These are phyloP conservation scores for Forsythia viridissima DNA, from an alignment of 257 asterid species.

Conservation along the genomic window DNA sequence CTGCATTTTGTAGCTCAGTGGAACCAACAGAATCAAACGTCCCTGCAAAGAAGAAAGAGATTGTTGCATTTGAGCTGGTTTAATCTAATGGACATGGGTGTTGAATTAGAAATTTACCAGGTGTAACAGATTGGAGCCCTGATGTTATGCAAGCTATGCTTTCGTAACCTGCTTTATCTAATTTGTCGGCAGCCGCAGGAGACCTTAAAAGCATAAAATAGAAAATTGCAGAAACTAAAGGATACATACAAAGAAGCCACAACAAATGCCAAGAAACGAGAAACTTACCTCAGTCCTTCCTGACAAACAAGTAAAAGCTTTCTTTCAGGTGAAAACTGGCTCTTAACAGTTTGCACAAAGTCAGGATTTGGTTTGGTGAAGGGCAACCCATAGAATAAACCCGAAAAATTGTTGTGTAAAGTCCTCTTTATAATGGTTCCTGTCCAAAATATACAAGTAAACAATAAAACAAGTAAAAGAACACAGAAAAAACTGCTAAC, in stretches of 20 bases:
- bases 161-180: slow-evolving; percentile 73
- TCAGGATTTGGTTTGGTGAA: slow-evolving; percentile 82
- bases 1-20: slow-evolving; percentile 89
- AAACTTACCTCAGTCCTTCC: slow-evolving; percentile 75
- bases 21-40: slow-evolving; percentile 81
- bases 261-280: neutral
- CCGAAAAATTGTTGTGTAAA: slow-evolving; percentile 83
- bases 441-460: slow-evolving; percentile 27
- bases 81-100: neutral
- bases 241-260: neutral
- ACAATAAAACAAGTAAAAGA: neutral
- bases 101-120: slow-evolving; percentile 50
- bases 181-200: slow-evolving; percentile 69
- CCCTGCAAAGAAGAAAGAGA: slow-evolving; percentile 40
- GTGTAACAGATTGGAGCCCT: slow-evolving; percentile 79
- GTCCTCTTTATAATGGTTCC: slow-evolving; percentile 77
- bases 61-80: neutral
- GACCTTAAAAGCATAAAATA: slow-evolving; percentile 48
- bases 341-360: slow-evolving; percentile 65
- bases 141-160: slow-evolving; percentile 82
- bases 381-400: slow-evolving; percentile 81
- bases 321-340: slow-evolving; percentile 70
- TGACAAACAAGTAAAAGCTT: slow-evolving; percentile 93
- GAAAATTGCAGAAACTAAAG: neutral
- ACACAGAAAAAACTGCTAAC: neutral